Base-by-base conservation (phyloP, 805 yeast genomes). In the Wickerhamomyces chambardii region DNA sequence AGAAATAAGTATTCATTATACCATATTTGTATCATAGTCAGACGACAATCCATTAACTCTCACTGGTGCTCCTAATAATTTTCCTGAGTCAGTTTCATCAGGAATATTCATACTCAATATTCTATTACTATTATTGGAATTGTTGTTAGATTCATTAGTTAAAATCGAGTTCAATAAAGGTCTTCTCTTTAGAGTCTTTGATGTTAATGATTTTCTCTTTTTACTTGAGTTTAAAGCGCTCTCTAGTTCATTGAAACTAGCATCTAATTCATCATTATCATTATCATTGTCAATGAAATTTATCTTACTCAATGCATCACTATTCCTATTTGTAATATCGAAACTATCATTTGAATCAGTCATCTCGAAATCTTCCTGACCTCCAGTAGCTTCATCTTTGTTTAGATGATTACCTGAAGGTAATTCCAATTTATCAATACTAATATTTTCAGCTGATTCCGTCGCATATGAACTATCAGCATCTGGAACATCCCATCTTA, bases 401-500 rank as follows among this genome's bases (percentile, higher is more conserved):
- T 30, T 33, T 16, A 37, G 36, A 15, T 41, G 22, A 6, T 35
- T 19, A 8, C 10, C 7, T 24, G 27, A 14, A 4, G 6, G 5
- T 11, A 11, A 11, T 6, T 24, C 27, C 6, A n/a, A 24, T 5
- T 11, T 14, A 12, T 24, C 27, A 12, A 24, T 24, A 24, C 12
- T 28, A 17, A 28, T 7, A 4, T 30, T 32, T 14, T 33, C 33
- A n/a, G n/a, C n/a, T n/a, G n/a, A n/a, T n/a, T n/a, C n/a, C n/a
- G n/a, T n/a, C n/a, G n/a, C n/a, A n/a, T n/a, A n/a, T n/a, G n/a
- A n/a, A 5, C 17, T 5, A 8, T 12, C n/a, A 19, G 36, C 39
- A 32, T 45, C 46, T 3, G 66, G 66, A 11, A 61, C 60, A 38
- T 63, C 64, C 70, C 73, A 69, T 41, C 73, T 59, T 2, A 70